Conservation (phyloP, 352 stramenopile species). For the Phytophthora brassicae region DNA sequence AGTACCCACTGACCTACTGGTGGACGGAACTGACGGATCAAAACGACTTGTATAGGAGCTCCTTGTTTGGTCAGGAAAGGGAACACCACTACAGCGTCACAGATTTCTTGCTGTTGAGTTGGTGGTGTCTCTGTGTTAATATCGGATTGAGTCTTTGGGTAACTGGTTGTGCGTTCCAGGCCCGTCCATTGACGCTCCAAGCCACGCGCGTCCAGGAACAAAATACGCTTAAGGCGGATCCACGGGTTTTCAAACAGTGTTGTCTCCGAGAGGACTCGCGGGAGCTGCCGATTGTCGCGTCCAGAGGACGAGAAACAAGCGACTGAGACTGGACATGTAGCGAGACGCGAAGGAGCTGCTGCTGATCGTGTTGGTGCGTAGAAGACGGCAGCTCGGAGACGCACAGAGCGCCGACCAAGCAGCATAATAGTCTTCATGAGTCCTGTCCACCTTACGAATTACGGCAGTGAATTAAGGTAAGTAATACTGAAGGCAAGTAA, state of each 20-base stretch:
- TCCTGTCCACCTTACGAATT: constrained; percentile 28
- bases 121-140: not conserved
- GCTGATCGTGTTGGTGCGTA: not conserved
- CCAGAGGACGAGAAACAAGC: constrained; percentile 12
- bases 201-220: constrained; percentile 56
- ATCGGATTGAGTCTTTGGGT: constrained; percentile 29
- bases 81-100: constrained; percentile 76
- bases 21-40: constrained; percentile 92
- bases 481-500: constrained; percentile 12
- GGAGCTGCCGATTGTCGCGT: constrained; percentile 25
- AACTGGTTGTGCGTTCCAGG: constrained; percentile 66
- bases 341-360: not conserved
- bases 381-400: not conserved
- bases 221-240: constrained; percentile 65
- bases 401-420: constrained; percentile 14
- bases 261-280: constrained; percentile 52
- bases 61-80: constrained; percentile 54
- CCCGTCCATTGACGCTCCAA: constrained; percentile 62
- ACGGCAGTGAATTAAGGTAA: not conserved
- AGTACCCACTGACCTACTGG: constrained; percentile 84
- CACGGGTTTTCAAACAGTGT: constrained; percentile 70
- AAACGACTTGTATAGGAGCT: constrained; percentile 47
- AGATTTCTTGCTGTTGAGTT: constrained; percentile 28
- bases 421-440: constrained; percentile 4
- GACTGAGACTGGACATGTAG: no score